Percentiles rank a stretch among this genome's conserved stretches.
phyloP scores from a whole-genome alignment of 2,329 filamentous ascomycete species.

The Aspergillus luchuensis region DNA sequence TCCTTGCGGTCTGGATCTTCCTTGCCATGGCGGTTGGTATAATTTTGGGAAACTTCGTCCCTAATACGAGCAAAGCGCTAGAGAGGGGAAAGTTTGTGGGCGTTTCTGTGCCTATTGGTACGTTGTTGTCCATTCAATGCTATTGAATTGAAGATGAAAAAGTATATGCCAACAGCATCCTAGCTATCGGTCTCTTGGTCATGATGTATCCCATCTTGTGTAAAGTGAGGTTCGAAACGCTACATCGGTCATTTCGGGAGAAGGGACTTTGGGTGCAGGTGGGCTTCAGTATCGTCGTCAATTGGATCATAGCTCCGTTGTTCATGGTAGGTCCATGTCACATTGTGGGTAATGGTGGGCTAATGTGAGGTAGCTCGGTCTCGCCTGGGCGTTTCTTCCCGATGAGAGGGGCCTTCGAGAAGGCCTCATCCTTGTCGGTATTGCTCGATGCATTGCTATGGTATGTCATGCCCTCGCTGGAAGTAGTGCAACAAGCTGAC shows the following conservation, averaged over 20 bases:
- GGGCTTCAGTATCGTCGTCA: constrained; percentile 70
- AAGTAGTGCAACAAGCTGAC: constrained; percentile 4
- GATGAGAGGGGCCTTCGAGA: constrained; percentile 55
- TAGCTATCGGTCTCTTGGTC: constrained; percentile 76
- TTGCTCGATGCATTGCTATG: constrained; percentile 89
- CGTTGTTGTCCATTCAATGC: constrained; percentile 14
- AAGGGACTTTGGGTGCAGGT: constrained; percentile 74
- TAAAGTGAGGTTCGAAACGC: constrained; percentile 76
- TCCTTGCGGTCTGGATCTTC: constrained; percentile 66
- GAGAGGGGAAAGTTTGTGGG: constrained; percentile 72
- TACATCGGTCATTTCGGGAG: constrained; percentile 66
- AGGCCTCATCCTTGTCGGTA: constrained; percentile 77
- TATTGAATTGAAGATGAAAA: background rate
- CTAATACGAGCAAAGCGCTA: constrained; percentile 60
- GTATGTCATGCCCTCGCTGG: constrained; percentile 45
- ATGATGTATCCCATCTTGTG: constrained; percentile 96
- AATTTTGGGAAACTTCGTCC: constrained; percentile 73
- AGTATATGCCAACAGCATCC: background rate
- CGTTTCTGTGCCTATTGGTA: constrained; percentile 67
- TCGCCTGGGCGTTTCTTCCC: constrained; percentile 56
- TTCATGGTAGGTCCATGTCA: constrained; percentile 64
- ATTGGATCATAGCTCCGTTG: constrained; percentile 81
- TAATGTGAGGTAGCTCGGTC: constrained; percentile 44
- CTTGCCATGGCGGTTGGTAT: constrained; percentile 76
- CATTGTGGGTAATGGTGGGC: background rate